Conservation (phyloP, 164 flowering plant genomes). For the Saururus chinensis region DNA sequence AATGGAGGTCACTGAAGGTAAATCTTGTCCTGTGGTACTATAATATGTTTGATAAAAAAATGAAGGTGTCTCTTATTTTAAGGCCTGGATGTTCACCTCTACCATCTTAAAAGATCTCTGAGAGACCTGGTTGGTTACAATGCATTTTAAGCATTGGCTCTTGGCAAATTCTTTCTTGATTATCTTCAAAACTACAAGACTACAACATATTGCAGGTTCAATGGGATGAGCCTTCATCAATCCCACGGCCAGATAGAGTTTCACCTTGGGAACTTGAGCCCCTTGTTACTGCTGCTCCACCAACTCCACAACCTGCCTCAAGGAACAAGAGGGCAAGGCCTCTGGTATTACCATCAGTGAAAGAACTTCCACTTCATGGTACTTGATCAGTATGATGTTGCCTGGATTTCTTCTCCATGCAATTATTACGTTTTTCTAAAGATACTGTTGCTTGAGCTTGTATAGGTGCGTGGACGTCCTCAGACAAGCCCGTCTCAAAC, state of each 20-base stretch:
- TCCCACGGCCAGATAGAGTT: slow-evolving; percentile 75
- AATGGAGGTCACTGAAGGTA: slow-evolving; percentile 96
- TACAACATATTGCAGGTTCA: slow-evolving; percentile 46
- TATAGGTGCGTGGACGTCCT: slow-evolving; percentile 60
- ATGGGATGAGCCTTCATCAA: slow-evolving; percentile 94
- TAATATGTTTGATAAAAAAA: background rate
- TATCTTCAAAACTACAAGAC: background rate
- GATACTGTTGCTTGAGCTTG: background rate
- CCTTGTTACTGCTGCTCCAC: slow-evolving; percentile 45
- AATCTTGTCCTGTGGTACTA: background rate
- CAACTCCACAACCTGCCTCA: slow-evolving; percentile 44
- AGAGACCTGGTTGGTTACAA: background rate
- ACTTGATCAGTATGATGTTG: background rate
- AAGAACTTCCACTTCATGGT: slow-evolving; percentile 54
- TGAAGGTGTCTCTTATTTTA: background rate
- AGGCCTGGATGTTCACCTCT: background rate
- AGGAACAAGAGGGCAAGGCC: slow-evolving; percentile 76
- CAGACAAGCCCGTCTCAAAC: slow-evolving; percentile 33
- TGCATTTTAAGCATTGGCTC: background rate
- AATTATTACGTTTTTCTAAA: background rate
- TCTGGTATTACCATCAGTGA: slow-evolving; percentile 43
- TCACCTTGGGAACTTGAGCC: slow-evolving; percentile 97
- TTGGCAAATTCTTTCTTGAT: background rate
- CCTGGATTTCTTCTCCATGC: too few relatives aligned
- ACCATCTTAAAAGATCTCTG: background rate